Percentiles rank a stretch among this genome's conserved stretches.
Conservation (phyloP, 495 filamentous ascomycete genomes). For the Tuber indicum region DNA sequence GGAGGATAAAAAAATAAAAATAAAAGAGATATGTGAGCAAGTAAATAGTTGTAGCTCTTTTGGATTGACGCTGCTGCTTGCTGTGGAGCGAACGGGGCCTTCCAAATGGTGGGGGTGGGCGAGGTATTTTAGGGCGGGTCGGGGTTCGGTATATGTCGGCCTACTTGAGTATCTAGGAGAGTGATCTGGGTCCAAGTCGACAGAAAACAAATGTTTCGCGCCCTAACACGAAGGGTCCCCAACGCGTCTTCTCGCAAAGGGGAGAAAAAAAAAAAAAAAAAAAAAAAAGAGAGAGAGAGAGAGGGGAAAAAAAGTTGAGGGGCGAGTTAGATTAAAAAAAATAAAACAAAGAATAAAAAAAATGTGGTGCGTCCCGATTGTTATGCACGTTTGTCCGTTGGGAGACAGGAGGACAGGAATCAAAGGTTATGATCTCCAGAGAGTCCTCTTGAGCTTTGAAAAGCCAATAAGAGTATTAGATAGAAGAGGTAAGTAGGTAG, state of each 20-base stretch:
- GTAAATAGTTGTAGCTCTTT: slow-evolving; percentile 12
- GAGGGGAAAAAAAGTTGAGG: not conserved
- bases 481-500: slow-evolving; percentile 38
- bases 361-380: slow-evolving; percentile 24
- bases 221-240: slow-evolving; percentile 30
- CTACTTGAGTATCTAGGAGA: slow-evolving; percentile 14
- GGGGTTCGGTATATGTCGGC: slow-evolving; percentile 17
- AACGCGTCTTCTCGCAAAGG: slow-evolving; percentile 30
- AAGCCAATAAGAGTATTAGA: slow-evolving; percentile 34
- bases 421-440: slow-evolving; percentile 11
- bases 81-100: slow-evolving; percentile 8
- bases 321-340: not conserved
- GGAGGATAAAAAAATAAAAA: slow-evolving; percentile 24
- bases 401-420: not conserved
- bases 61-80: slow-evolving; percentile 1
- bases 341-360: not conserved
- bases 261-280: not conserved
- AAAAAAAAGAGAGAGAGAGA: no score
- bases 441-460: slow-evolving; percentile 21
- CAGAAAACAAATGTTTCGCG: slow-evolving; percentile 37
- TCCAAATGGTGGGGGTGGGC: slow-evolving; percentile 37
- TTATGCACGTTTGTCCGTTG: slow-evolving; percentile 28
- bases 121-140: slow-evolving; percentile 39
- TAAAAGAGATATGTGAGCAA: slow-evolving; percentile 39
- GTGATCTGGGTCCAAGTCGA: slow-evolving; percentile 25